Base-by-base conservation (phyloP, 768 basidiomycete genomes). In the Cubamyces sp. region DNA sequence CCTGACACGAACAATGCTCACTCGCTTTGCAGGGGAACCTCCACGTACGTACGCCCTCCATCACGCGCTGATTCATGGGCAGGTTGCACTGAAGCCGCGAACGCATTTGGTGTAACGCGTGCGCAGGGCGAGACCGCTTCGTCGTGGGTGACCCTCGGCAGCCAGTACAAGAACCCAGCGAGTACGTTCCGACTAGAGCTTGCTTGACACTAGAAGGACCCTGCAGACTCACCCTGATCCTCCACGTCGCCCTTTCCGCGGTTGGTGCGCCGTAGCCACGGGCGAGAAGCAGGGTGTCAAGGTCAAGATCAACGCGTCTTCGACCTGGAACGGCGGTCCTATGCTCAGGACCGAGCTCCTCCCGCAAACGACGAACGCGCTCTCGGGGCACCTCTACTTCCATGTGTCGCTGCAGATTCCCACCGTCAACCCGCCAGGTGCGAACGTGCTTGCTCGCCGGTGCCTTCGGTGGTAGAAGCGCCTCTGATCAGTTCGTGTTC, bases 271-370 rank as follows among this genome's bases (percentile, higher is more conserved):
- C 28, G 11, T 42, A 69, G 68, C 70, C 46, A 70, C 70, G 5
- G 65, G 64, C 23, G 73, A 74, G 59, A 69, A 66, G 19, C 72
- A 72, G 45, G 74, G 74, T 21, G 65, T 75, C 54, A 75, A 73
- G 66, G 65, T 71, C n/a, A 73, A 71, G 62, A 66, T 70, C 48
- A 62, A 69, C 61, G 60, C 57, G 40, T 57, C 59, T 19, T 69
- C 68, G 26, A 65, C 66, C 14, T 73, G 73, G 73, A 71, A 74
- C 49, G 72, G 72, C 34, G 72, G 72, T 34, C 69, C 69, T 11
- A 73, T 73, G 73, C 69, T 71, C 41, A 65, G 73, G 28, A 72
- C 71, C 11, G 74, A 75, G 64, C 57, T 75, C 12, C 70, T 75
- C 40, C 74, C 74, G 14, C 74, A 75, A 59, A 74, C 74, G 40